A percentile compares a stretch with the other conserved stretches of the same genome.
Conservation (phyloP, 2,329 filamentous ascomycete genomes). For the Alternaria atra region DNA sequence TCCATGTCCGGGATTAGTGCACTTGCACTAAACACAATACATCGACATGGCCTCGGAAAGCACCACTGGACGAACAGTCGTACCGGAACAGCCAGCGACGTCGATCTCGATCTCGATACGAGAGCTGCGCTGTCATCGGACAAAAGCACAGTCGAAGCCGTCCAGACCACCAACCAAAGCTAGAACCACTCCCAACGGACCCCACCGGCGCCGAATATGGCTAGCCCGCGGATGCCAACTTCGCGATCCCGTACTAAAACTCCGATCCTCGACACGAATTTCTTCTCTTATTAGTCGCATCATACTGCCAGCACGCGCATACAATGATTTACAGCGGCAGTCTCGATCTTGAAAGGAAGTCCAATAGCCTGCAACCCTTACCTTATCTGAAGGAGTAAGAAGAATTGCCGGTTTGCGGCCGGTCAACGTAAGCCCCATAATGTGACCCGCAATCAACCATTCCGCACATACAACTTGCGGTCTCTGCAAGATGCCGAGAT, state of each 20-base stretch:
- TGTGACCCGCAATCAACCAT: not conserved
- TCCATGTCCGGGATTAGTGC: slow-evolving; percentile 42
- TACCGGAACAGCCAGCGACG: too few relatives aligned
- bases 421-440: not conserved
- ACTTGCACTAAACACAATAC: slow-evolving; percentile 34
- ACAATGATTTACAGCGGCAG: slow-evolving; percentile 7
- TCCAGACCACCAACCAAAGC: not conserved
- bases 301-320: not conserved
- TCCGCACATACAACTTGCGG: not conserved
- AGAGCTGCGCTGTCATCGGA: not conserved
- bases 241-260: slow-evolving; percentile 11
- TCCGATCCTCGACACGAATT: slow-evolving; percentile 13
- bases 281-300: slow-evolving; percentile 1
- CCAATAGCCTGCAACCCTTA: not conserved
- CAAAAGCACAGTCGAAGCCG: not conserved
- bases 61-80: not conserved
- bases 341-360: slow-evolving; percentile 2
- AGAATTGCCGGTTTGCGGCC: not conserved
- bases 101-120: not conserved
- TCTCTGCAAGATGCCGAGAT: too few relatives aligned
- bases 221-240: not conserved
- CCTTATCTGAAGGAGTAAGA: not conserved
- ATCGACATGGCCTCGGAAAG: not conserved
- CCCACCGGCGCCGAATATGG: not conserved
- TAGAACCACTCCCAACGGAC: not conserved